Evolutionary conservation across 2,329 filamentous ascomycete genomes (phyloP).

Genomic region (Diaporthe amygdali): DNA sequence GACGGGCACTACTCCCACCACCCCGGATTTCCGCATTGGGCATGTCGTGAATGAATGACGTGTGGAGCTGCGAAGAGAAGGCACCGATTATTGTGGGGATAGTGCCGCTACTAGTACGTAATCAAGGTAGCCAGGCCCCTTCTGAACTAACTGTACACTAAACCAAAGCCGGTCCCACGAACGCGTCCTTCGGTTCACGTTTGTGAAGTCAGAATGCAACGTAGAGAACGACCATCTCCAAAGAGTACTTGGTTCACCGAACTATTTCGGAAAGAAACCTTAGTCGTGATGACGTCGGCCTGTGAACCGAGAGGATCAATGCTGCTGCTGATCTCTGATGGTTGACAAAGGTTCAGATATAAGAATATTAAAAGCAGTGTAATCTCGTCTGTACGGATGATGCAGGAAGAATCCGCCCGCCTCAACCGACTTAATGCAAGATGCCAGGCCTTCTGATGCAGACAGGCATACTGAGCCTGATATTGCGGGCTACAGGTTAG

Average conservation of each 20-base stretch:
- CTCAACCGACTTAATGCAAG: no score
- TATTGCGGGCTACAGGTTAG: not conserved
- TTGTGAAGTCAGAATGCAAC: not conserved
- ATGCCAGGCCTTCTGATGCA: no score
- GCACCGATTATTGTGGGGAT: not conserved
- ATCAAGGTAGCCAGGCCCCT: no score
- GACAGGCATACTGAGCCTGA: not conserved
- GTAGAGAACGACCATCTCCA: not conserved
- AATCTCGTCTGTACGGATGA: no score
- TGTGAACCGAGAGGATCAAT: not conserved
- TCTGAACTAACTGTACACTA: no score
- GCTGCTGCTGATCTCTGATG: no score
- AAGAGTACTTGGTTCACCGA: not conserved
- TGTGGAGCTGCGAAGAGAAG: not conserved
- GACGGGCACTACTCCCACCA: not conserved
- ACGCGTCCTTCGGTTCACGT: no score
- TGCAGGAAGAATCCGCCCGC: no score
- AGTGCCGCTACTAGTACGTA: not conserved
- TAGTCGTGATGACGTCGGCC: not conserved
- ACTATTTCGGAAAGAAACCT: not conserved
- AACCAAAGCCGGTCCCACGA: no score
- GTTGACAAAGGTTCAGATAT: no score
- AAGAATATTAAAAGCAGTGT: no score
- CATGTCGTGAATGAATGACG: not conserved
- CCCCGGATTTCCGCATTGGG: not conserved